Base-by-base conservation (phyloP, 2,329 filamentous ascomycete genomes). In the Paraphaeosphaeria minitans region DNA sequence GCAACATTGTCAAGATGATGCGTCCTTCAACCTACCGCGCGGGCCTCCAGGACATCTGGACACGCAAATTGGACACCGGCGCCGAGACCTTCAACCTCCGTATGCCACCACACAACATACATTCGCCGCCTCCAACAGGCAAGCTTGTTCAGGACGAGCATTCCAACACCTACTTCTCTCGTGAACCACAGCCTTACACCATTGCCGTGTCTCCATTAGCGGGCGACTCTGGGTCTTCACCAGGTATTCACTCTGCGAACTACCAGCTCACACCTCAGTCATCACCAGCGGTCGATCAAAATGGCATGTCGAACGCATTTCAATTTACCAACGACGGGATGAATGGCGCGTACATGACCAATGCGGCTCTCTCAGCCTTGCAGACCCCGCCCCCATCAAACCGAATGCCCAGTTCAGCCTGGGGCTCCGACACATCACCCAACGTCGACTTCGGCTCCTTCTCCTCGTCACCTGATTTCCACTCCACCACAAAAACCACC, bases 1-100 rank as follows among this genome's bases (percentile, higher is more conserved):
- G 56, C 33, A 66, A 81, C 77, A 24, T 78, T 16, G 46, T 81
- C 45, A 85, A 81, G 66, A 82, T 86, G 80, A 84, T 84, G 80
- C 83, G 80, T 65, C 79, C 84, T 42, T 81, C 81, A 22, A 79
- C 81, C 56, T 79, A 77, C 63, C 75, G 75, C 13, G 65, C 75
- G 22, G 75, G 75, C 59, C 80, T 77, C 74, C 79, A 74, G 71
- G 80, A 78, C 67, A 78, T 71, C 71, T 87, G 85, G 84, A 77
- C 80, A 41, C 80, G 83, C 63, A 81, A 83, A 58, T 77, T 85
- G 46, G 80, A 77, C 43, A 61, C 66, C 35, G 65, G 71, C 55
- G 64, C 74, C 22, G 74, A 85, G 58, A 81, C 82, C 60, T 84
- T 85, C 67, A 78, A 78, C 60, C 72, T 85, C 45, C 79, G 82